A percentile compares a stretch with the other conserved stretches of the same genome.
Conservation (phyloP, 148 eudicot species). For the Vaccinium darrowii region DNA sequence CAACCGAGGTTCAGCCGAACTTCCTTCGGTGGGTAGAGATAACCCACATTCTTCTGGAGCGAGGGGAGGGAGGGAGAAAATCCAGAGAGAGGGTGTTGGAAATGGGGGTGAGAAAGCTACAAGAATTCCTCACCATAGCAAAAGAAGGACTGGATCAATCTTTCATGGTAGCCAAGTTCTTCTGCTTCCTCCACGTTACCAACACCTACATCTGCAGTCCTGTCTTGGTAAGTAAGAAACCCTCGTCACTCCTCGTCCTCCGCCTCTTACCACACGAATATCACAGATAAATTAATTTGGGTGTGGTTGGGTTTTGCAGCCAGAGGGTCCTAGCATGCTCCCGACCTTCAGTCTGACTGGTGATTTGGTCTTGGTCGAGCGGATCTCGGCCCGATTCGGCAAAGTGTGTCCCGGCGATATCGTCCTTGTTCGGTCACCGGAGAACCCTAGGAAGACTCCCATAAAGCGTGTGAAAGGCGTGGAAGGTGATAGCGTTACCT, state of each 20-base stretch:
- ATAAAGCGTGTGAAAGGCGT: slow-evolving; percentile 63
- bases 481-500: slow-evolving; percentile 73
- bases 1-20: too few relatives aligned
- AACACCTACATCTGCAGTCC: slow-evolving; percentile 54
- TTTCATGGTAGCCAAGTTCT: slow-evolving; percentile 44
- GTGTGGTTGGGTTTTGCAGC: slow-evolving; percentile 38
- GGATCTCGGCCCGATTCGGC: slow-evolving; percentile 52
- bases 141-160: slow-evolving; percentile 50
- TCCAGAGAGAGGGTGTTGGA: not conserved
- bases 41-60: not conserved
- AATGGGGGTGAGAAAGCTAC: slow-evolving; percentile 19
- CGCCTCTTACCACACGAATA: not conserved
- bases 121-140: slow-evolving; percentile 37
- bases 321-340: slow-evolving; percentile 80
- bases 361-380: slow-evolving; percentile 57
- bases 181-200: slow-evolving; percentile 62
- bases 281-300: not conserved
- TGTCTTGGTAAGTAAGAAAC: slow-evolving; percentile 38
- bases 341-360: slow-evolving; percentile 70
- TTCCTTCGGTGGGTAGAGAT: too few relatives aligned
- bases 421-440: slow-evolving; percentile 58
- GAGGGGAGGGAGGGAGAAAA: not conserved
- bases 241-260: not conserved
- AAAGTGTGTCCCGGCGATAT: slow-evolving; percentile 60
- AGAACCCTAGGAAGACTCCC: slow-evolving; percentile 54